phyloP scores from a whole-genome alignment of 148 eudicot species.

The Camellia granthamiana region DNA sequence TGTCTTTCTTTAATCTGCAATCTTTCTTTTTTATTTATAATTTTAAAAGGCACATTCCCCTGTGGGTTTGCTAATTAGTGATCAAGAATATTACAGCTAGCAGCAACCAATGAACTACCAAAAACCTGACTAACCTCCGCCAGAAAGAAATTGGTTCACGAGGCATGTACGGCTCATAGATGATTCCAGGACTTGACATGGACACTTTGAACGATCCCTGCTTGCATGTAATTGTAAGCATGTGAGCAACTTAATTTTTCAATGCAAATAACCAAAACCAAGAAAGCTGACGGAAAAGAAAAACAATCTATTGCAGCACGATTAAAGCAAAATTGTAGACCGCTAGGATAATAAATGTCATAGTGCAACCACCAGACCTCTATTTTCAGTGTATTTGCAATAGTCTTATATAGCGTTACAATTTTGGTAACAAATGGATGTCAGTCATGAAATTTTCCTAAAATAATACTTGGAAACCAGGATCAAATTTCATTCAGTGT shows the following conservation, averaged over 20 bases:
- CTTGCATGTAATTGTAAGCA: slow-evolving; percentile 20
- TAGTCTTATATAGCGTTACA: not conserved
- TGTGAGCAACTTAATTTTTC: slow-evolving; percentile 10
- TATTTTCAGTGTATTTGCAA: not conserved
- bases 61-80: not conserved
- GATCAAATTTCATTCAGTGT: no score
- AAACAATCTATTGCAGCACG: not conserved
- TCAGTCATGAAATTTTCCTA: not conserved
- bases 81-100: not conserved
- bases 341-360: not conserved
- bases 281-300: not conserved
- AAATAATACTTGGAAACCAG: not conserved
- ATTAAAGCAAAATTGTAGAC: slow-evolving; percentile 10
- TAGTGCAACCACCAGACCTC: not conserved
- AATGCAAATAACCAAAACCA: not conserved
- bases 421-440: not conserved
- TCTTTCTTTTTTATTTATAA: not conserved
- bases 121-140: slow-evolving; percentile 53
- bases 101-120: not conserved
- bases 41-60: not conserved
- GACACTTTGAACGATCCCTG: slow-evolving; percentile 79
- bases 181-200: slow-evolving; percentile 83
- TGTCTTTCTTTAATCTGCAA: not conserved
- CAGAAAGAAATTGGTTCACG: slow-evolving; percentile 74
- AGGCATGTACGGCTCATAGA: slow-evolving; percentile 84